Base-by-base conservation (phyloP, 805 yeast species). In the Nakazawaea ernobii region DNA sequence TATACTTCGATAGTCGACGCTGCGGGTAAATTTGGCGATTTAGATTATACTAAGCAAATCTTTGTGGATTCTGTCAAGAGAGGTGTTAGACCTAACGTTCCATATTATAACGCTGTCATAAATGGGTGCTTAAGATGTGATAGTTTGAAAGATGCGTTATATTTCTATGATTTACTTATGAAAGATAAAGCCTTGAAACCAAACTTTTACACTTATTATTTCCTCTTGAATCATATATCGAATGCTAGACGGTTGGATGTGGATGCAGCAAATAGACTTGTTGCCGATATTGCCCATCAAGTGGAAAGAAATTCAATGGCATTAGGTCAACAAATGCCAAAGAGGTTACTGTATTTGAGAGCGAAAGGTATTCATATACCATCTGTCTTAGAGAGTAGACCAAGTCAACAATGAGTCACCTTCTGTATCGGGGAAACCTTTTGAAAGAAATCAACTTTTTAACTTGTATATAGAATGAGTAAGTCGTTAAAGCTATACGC, bases 161-260 rank as follows among this genome's bases (percentile, higher is more conserved):
- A 66, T 30, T 76, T 73, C 53, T 70, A 69, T 54, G 52, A 60
- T 10, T 55, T 56, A n/a, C 58, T 75, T 49, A 60, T 65, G 51
- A 48, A 54, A 10, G 51, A 54, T 13, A 48, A 52, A 1, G 48
- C 47, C 11, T 54, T 55, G 30, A 58, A 56, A 38, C 80, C 82
- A n/a, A 79, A 79, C 56, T 58, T 63, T 49, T 79, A 56, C 65
- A 75, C 82, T 6, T 79, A 58, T 59, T 77, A 66, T 59, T 77
- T 62, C 60, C 56, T 79, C 53, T 55, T 79, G 45, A 61, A 58
- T 39, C 70, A 70, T 42, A 43, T 58, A 33, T 17, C 38, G 24
- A 35, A 13, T 7, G 59, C 56, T 32, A 60, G 63, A 17, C 36
- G 26, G 7, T 30, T 24, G 27, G 68, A 74, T 50, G 46, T 43